phyloP scores from a whole-genome alignment of 495 filamentous ascomycete genomes.

The Hamigera avellanea region DNA sequence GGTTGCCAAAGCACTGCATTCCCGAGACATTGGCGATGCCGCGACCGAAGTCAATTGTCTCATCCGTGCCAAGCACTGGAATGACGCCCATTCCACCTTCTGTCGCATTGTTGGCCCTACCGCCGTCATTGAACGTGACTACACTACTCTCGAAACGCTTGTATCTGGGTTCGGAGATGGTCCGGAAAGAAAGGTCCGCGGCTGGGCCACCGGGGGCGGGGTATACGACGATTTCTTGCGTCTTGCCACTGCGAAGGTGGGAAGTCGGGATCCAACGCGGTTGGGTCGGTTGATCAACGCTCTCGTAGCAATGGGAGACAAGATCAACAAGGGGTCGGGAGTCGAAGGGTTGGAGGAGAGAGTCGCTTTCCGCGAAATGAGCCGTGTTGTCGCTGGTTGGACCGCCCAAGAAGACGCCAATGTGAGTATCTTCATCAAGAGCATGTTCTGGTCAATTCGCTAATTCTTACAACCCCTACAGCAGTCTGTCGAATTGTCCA shows the following conservation, averaged over 20 bases:
- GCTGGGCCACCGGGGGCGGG: slow-evolving; percentile 67
- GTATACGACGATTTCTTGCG: slow-evolving; percentile 76
- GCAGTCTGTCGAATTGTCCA: slow-evolving; percentile 29
- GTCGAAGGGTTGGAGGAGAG: slow-evolving; percentile 64
- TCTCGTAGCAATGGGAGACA: slow-evolving; percentile 50
- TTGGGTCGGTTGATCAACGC: slow-evolving; percentile 50
- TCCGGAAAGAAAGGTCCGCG: slow-evolving; percentile 31
- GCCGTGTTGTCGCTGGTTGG: slow-evolving; percentile 44
- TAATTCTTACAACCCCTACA: not conserved
- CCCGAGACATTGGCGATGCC: slow-evolving; percentile 54
- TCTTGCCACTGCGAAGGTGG: slow-evolving; percentile 30
- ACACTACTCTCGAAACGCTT: slow-evolving; percentile 47
- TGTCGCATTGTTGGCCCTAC: slow-evolving; percentile 64
- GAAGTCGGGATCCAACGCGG: slow-evolving; percentile 28
- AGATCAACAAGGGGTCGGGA: slow-evolving; percentile 36
- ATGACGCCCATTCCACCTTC: slow-evolving; percentile 76
- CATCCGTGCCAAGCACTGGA: slow-evolving; percentile 60
- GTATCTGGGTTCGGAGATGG: slow-evolving; percentile 54
- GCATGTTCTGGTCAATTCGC: no score
- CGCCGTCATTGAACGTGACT: slow-evolving; percentile 68
- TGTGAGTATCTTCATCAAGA: slow-evolving; percentile 43
- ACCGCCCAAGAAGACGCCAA: slow-evolving; percentile 48
- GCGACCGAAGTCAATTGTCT: slow-evolving; percentile 61
- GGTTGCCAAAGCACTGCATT: slow-evolving; percentile 76
- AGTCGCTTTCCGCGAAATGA: slow-evolving; percentile 63